Conservation (phyloP, 257 asterid species). For the Paulownia fortunei region DNA sequence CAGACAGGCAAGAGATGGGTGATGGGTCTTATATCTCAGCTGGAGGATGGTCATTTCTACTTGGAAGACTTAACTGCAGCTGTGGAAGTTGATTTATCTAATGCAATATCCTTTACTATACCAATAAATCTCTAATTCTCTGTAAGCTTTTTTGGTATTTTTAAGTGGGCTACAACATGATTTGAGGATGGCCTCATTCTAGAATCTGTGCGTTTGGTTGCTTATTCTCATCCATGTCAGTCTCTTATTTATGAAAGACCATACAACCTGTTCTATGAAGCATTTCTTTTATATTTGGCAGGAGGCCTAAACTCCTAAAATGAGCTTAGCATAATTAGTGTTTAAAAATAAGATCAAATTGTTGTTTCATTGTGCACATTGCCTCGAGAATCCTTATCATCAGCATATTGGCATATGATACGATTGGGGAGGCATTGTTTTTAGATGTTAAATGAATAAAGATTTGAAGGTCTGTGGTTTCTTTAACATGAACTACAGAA, state of each 20-base stretch:
- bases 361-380: neutral
- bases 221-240: constrained; percentile 19
- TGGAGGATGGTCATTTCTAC: constrained; percentile 98
- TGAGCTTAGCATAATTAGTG: neutral
- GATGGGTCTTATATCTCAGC: constrained; percentile 95
- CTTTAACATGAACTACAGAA: constrained; percentile 77
- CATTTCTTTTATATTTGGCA: constrained; percentile 9
- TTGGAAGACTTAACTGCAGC: constrained; percentile 96
- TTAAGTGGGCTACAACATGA: neutral
- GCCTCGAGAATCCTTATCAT: constrained; percentile 14
- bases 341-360: neutral
- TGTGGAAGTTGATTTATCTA: constrained; percentile 86
- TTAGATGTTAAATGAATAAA: constrained; percentile 1
- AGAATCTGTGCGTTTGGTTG: neutral
- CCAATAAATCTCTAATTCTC: neutral
- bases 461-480: constrained; percentile 32
- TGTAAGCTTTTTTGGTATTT: constrained; percentile 8
- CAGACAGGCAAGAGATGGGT: constrained; percentile 86
- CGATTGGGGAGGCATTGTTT: neutral
- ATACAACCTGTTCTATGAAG: neutral
- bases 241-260: neutral
- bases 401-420: constrained; percentile 9
- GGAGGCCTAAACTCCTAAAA: neutral
- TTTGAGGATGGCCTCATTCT: neutral
- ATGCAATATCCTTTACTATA: constrained; percentile 88